Evolutionary conservation across 2,329 filamentous ascomycete genomes (phyloP).

Genomic region (Aspergillus terreus): DNA sequence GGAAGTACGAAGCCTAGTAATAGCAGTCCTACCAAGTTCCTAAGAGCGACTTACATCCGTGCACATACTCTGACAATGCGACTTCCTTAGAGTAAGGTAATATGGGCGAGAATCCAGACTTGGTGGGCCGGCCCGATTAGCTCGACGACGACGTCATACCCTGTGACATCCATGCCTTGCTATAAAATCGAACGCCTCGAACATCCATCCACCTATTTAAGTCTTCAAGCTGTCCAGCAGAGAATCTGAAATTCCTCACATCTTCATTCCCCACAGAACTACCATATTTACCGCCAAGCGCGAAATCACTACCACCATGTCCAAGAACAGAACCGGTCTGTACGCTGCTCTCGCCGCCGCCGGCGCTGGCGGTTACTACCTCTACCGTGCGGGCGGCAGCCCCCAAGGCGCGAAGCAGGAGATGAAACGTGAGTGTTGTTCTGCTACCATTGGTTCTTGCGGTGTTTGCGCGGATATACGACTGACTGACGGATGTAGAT

Average conservation of each 20-base stretch:
- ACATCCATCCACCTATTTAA: not conserved
- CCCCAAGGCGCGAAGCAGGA: slow-evolving; percentile 81
- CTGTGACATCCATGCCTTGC: slow-evolving; percentile 1
- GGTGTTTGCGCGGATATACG: not conserved
- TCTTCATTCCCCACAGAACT: no score
- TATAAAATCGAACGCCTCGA: not conserved
- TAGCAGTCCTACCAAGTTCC: not conserved
- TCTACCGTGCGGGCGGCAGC: slow-evolving; percentile 80
- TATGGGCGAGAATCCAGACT: not conserved
- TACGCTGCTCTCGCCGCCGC: slow-evolving; percentile 56
- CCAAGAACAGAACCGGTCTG: slow-evolving; percentile 33
- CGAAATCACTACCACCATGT: slow-evolving; percentile 21
- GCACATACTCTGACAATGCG: no score
- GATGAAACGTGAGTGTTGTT: slow-evolving; percentile 65
- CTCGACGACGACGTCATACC: slow-evolving; percentile 11
- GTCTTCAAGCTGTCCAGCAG: no score
- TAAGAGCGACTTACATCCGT: not conserved
- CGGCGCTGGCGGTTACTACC: slow-evolving; percentile 78
- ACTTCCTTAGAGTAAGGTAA: not conserved
- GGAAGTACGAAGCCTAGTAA: not conserved
- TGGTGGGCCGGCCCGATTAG: not conserved
- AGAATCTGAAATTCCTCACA: no score
- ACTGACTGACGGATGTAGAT: slow-evolving; percentile 51
- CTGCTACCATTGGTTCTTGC: not conserved
- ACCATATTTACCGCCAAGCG: not conserved